Evolutionary conservation across 1,284 basidiomycete genomes (phyloP), one percentile per base, ranked within the genome.

Genomic region (Heterobasidion irregulare): DNA sequence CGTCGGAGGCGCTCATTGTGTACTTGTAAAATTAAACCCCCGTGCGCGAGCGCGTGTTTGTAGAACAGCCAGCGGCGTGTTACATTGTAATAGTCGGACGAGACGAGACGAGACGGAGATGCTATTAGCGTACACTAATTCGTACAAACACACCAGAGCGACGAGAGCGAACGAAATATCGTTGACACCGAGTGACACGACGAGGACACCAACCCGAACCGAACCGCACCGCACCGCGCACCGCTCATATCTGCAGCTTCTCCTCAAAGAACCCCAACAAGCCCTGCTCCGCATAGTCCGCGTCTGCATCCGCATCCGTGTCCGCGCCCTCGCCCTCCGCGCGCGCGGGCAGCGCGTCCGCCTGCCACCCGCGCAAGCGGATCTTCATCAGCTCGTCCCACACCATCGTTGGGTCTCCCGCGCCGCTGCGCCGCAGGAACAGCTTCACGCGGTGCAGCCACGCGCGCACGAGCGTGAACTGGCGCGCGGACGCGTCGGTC

Each of bases 361-460:
- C 59, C 41, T 54, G 19, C 60, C 60, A 62, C 13, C 60, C 60
- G 2, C 35, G 19, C 41, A 61, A 36, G 41, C 60, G 56, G 52
- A 77, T 72, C 66, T 75, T 76, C 74, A 79, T 78, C 58, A 82
- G 64, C 66, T 82, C 78, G 60, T 80, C 78, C 77, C 78, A 80
- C 54, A 78, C 71, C 34, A 76, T 62, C 47, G 77, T 79, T 52
- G 77, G 73, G 53, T 72, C 67, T 57, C 76, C 71, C 58, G 77
- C 72, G 4, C 26, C 12, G 6, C 72, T 75, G 53, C 66, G 70
- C 19, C 70, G 69, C 50, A 83, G 66, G 65, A 79, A 79, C 10
- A 67, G 62, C 46, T 76, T 74, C 59, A 83, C 79, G 54, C 77
- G 74, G 56, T 70, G 70, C 58, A 83, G 67, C 81, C 82, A 84